Evolutionary conservation across 208 protist genomes (phyloP).

Genomic region (Trypanosoma melophagium): DNA sequence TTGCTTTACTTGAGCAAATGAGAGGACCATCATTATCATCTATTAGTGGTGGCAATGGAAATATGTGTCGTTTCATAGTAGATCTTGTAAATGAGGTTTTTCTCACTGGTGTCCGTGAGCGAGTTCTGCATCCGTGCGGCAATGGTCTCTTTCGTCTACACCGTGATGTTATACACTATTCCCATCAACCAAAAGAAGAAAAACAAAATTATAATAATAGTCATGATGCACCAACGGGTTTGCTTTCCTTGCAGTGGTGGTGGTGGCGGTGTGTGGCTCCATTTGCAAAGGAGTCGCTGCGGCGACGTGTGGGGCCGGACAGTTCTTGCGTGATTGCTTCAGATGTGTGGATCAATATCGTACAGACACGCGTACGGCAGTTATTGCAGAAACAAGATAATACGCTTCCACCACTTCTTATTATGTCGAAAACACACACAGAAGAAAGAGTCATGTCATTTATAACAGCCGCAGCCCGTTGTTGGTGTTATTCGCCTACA

Average conservation of each 20-base stretch:
- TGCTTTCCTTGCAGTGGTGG: constrained; percentile 25
- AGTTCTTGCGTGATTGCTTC: not conserved
- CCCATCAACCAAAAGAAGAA: too few relatives aligned
- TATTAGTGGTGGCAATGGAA: not conserved
- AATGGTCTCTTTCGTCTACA: constrained; percentile 22
- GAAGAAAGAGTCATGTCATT: constrained; percentile 11
- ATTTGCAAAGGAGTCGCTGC: not conserved
- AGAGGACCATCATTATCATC: not conserved
- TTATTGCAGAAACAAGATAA: constrained; percentile 13
- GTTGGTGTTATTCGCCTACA: constrained; percentile 7
- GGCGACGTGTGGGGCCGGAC: not conserved
- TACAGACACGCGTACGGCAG: constrained; percentile 7
- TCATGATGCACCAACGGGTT: not conserved
- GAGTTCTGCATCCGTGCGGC: constrained; percentile 5
- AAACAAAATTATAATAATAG: too few relatives aligned
- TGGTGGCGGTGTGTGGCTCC: constrained; percentile 18
- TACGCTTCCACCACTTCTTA: constrained; percentile 5
- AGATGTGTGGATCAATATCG: constrained; percentile 7
- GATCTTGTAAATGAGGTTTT: constrained; percentile 24
- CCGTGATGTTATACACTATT: not conserved
- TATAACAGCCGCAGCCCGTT: constrained; percentile 9
- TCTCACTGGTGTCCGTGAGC: constrained; percentile 11
- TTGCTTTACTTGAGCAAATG: constrained; percentile 13
- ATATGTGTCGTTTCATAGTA: constrained; percentile 8
- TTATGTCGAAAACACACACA: not conserved